Conservation (phyloP, 1,139 yeast genomes). For the Saccharomyces hybrid region DNA sequence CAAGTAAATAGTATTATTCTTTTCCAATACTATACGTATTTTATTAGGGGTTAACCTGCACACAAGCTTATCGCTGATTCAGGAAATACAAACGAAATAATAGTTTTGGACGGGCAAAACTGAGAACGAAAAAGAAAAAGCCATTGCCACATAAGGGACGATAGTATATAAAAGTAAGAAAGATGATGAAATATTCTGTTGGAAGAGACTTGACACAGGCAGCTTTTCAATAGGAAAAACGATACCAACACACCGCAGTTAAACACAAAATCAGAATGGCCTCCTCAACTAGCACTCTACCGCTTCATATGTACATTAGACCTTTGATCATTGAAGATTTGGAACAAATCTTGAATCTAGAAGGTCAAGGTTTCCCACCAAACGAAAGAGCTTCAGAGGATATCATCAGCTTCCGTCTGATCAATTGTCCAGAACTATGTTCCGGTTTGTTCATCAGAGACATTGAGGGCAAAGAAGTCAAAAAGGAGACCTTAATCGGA, state of each 20-base stretch:
- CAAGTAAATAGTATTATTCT: no score
- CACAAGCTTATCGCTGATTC: background rate
- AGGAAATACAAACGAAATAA: background rate
- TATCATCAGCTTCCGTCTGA: conserved; percentile 60
- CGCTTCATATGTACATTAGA: conserved; percentile 67
- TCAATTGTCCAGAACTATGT: conserved; percentile 81
- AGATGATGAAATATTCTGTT: background rate
- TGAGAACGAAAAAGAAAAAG: background rate
- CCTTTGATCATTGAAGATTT: conserved; percentile 70
- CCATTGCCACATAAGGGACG: background rate
- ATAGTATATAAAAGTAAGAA: background rate
- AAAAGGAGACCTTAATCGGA: conserved; percentile 66
- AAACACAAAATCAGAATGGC: conserved; percentile 2
- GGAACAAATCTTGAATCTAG: conserved; percentile 53
- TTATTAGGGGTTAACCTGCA: background rate
- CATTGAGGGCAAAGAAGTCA: conserved; percentile 38
- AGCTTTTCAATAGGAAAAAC: background rate
- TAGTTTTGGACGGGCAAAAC: background rate
- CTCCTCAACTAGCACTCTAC: conserved; percentile 32
- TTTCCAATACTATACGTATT: background rate
- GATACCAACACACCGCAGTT: background rate
- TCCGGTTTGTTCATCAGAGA: conserved; percentile 79
- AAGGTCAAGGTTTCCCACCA: conserved; percentile 62
- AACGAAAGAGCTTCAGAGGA: conserved; percentile 59
- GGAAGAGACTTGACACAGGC: background rate